These are phyloP conservation scores for Stagonosporopsis vannaccii DNA, from an alignment of 2,329 filamentous ascomycete genomes.

Conservation along the genomic window DNA sequence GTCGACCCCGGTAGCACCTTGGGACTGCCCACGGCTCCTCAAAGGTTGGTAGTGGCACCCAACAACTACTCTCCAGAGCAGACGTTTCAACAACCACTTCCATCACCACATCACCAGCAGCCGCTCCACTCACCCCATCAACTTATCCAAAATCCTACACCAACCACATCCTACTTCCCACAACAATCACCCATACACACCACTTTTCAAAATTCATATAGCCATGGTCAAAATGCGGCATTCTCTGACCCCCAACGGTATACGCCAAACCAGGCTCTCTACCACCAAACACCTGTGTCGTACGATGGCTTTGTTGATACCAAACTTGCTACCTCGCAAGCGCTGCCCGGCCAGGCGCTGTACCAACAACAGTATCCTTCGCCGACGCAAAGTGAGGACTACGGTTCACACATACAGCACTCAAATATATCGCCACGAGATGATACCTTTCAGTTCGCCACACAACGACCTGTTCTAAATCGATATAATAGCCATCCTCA, in stretches of 20 bases:
- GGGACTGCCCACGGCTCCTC: slow-evolving; percentile 20
- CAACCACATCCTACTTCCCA: slow-evolving; percentile 43
- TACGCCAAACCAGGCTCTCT: slow-evolving; percentile 28
- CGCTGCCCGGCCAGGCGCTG: slow-evolving; percentile 28
- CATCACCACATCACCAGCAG: slow-evolving; percentile 43
- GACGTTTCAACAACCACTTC: slow-evolving; percentile 39
- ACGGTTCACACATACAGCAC: slow-evolving; percentile 31
- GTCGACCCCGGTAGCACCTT: slow-evolving; percentile 20
- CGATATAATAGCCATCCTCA: slow-evolving; percentile 39
- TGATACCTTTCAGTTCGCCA: slow-evolving; percentile 35
- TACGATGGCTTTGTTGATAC: slow-evolving; percentile 32
- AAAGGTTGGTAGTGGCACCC: slow-evolving; percentile 23
- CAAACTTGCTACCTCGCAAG: slow-evolving; percentile 32
- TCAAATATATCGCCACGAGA: slow-evolving; percentile 32
- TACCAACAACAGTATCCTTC: slow-evolving; percentile 37
- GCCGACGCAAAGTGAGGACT: slow-evolving; percentile 30
- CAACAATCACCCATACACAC: slow-evolving; percentile 40
- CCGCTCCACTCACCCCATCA: slow-evolving; percentile 42
- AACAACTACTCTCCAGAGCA: slow-evolving; percentile 35
- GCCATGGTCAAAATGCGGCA: slow-evolving; percentile 24
- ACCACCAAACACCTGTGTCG: slow-evolving; percentile 36
- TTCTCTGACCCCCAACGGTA: slow-evolving; percentile 35
- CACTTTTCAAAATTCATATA: slow-evolving; percentile 33
- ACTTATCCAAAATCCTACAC: slow-evolving; percentile 37
- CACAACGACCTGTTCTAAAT: slow-evolving; percentile 28